Evolutionary conservation across 441 rosid genomes (phyloP).

Genomic region (Syzygium malaccense): DNA sequence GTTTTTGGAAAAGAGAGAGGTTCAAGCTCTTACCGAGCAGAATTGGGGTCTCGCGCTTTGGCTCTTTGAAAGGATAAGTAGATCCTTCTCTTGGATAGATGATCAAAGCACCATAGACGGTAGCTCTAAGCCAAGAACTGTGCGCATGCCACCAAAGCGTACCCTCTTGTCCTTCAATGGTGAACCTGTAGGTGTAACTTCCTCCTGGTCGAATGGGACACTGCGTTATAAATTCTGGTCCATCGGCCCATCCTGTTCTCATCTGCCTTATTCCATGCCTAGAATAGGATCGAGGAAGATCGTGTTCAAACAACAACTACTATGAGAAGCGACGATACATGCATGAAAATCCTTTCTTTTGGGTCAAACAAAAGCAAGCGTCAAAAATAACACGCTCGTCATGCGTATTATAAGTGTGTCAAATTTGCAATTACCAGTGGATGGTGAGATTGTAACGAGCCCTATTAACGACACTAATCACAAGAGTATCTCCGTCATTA

Average conservation of each 20-base stretch:
- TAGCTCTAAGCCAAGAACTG: constrained; percentile 87
- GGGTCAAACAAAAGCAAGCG: neutral
- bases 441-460: constrained; percentile 11
- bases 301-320: neutral
- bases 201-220: constrained; percentile 83
- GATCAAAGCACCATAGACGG: constrained; percentile 84
- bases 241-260: constrained; percentile 92
- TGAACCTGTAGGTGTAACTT: constrained; percentile 73
- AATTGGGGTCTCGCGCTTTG: constrained; percentile 52
- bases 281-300: neutral
- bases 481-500: constrained; percentile 6
- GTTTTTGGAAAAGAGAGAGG: neutral
- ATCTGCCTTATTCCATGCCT: constrained; percentile 89
- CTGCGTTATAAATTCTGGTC: constrained; percentile 84
- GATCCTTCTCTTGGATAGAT: constrained; percentile 57
- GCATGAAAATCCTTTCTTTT: neutral
- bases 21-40: constrained; percentile 45
- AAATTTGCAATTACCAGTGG: constrained; percentile 3
- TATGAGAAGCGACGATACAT: neutral
- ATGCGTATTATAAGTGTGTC: neutral
- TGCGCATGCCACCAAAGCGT: constrained; percentile 99
- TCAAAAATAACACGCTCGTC: neutral
- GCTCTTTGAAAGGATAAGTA: constrained; percentile 66
- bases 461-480: neutral
- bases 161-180: constrained; percentile 77